Evolutionary conservation across 441 rosid genomes (phyloP).

Genomic region (Brassica balearica): DNA sequence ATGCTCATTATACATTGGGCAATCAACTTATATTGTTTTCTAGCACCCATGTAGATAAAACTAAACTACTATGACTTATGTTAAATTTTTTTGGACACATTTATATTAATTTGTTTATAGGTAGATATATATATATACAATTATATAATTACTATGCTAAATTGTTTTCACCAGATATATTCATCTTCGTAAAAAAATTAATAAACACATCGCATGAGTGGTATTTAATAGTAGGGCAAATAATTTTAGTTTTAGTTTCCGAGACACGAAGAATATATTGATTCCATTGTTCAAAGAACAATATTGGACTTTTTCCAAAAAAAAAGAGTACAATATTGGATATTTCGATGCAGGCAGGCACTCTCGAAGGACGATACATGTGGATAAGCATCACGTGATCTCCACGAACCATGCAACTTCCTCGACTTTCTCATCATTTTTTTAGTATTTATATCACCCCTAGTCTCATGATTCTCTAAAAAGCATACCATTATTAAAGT

Average conservation of each 20-base stretch:
- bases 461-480: not conserved
- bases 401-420: constrained; percentile 1
- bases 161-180: not conserved
- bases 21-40: not conserved
- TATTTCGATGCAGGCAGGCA: not conserved
- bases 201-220: too few relatives aligned
- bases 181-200: not conserved
- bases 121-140: too few relatives aligned
- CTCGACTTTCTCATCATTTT: not conserved
- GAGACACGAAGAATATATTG: not conserved
- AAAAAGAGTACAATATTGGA: too few relatives aligned
- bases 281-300: not conserved
- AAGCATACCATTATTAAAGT: not conserved
- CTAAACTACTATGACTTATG: not conserved
- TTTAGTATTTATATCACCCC: not conserved
- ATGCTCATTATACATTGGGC: not conserved
- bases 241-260: constrained; percentile 1
- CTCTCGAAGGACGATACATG: not conserved
- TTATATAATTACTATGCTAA: too few relatives aligned
- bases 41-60: not conserved
- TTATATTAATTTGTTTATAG: not conserved
- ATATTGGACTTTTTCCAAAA: not conserved
- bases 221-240: too few relatives aligned
- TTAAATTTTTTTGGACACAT: too few relatives aligned
- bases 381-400: not conserved